A percentile compares a stretch with the other conserved stretches of the same genome.
Conservation (phyloP, 1,284 basidiomycete genomes). For the Marasmius oreades region DNA sequence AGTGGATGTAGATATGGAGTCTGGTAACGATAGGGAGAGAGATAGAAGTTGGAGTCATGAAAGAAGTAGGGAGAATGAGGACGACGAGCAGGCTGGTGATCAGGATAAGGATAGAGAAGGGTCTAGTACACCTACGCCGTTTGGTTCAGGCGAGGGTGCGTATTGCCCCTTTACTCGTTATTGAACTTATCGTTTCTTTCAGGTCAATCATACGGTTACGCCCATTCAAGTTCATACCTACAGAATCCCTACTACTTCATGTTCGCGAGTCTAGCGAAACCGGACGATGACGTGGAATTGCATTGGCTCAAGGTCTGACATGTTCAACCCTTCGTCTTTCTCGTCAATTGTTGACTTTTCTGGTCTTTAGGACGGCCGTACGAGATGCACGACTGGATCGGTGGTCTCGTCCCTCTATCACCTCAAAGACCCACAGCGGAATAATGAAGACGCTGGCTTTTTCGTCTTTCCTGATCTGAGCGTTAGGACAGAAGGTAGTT, state of each 20-base stretch:
- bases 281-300: slow-evolving; percentile 87
- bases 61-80: neutral
- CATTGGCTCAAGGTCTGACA: slow-evolving; percentile 86
- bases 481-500: slow-evolving; percentile 85
- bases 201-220: slow-evolving; percentile 5
- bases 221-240: slow-evolving; percentile 52
- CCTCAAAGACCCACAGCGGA: slow-evolving; percentile 86
- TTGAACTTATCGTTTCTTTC: neutral
- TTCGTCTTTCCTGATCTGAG: slow-evolving; percentile 89
- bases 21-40: neutral
- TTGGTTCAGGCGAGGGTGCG: neutral
- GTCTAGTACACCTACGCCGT: slow-evolving; percentile 12
- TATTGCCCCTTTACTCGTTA: neutral
- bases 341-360: neutral
- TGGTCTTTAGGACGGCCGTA: slow-evolving; percentile 79
- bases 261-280: slow-evolving; percentile 85
- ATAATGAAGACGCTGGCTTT: slow-evolving; percentile 68
- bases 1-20: neutral
- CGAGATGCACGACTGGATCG: slow-evolving; percentile 83
- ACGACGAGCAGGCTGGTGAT: neutral
- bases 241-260: slow-evolving; percentile 96
- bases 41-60: neutral
- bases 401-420: slow-evolving; percentile 95
- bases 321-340: neutral
- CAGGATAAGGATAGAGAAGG: slow-evolving; percentile 2